Base-by-base conservation (phyloP, 2,329 filamentous ascomycete genomes). In the Aspergillaceae sp. region DNA sequence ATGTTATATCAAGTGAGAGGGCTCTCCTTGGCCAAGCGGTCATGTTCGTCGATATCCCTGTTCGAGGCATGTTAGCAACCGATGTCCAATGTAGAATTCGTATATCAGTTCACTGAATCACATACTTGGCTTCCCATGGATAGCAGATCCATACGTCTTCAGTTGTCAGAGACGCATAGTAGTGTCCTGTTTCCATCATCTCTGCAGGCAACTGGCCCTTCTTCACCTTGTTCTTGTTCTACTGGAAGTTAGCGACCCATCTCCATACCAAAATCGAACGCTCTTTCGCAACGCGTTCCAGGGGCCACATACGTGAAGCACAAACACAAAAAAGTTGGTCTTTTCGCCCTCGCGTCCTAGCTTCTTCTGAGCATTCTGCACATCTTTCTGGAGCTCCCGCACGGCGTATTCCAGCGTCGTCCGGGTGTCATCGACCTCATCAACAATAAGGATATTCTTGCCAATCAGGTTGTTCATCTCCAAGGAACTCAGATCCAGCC, bases 91-190 rank as follows among this genome's bases (percentile, higher is more conserved):
- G 28, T 33, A 29, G 40, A 37, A 19, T n/a, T 47, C 19, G 7
- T 4, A 27, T 29, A 34, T 9, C 40, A 7, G 19, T 19, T 19
- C 19, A 19, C 19, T 19, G 19, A 19, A 19, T 19, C 19, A 72
- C 76, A 46, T 72, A 80, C 76, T 72, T 84, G 38, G 92, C 92
- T 74, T 97, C 92, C 92, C 92, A 98, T 10, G 92, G 92, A 72
- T 98, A 98, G 77, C 88, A 94, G 66, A 97, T 97, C 92, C 92
- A 98, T 55, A 89, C 84, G 70, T 98, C 91, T n/a, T 79, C 80
- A 30, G 94, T 86, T 4, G 91, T 97, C 63, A 84, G 76, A 26
- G 92, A 88, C 26, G 92, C 92, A 56, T 86, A 70, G 71, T 98
- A 98, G 59, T 84, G 77, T 47, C 79, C 78, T 46, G 82, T 71